Evolutionary conservation across 1,284 basidiomycete species (phyloP).

Genomic region (Cryptococcus maquisensis): DNA sequence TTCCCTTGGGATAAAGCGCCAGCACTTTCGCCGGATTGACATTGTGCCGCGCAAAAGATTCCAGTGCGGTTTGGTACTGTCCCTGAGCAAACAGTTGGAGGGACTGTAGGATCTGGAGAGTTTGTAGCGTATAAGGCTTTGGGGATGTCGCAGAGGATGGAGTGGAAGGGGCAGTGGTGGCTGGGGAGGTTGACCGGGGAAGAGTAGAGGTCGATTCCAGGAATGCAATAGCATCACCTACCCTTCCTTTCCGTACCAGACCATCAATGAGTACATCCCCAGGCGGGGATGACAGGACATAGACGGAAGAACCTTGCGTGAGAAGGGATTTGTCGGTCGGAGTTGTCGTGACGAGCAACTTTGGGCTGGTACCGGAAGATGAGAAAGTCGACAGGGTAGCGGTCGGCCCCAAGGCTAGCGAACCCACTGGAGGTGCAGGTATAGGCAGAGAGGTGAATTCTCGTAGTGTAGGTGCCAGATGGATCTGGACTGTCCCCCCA

Average conservation of each 20-base stretch:
- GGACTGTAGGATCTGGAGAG: slow-evolving; percentile 65
- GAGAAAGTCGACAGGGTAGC: slow-evolving; percentile 1
- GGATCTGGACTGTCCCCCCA: slow-evolving; percentile 58
- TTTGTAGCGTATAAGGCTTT: too few relatives aligned
- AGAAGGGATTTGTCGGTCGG: slow-evolving; percentile 65
- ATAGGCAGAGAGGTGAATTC: slow-evolving; percentile 57
- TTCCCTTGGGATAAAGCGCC: slow-evolving; percentile 71
- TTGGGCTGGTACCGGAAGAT: not conserved
- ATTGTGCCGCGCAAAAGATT: slow-evolving; percentile 81
- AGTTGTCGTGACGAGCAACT: slow-evolving; percentile 61
- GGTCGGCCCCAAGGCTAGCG: slow-evolving; percentile 12
- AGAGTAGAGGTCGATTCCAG: slow-evolving; percentile 55
- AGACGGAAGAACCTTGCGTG: slow-evolving; percentile 69
- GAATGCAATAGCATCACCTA: slow-evolving; percentile 74
- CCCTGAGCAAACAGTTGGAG: slow-evolving; percentile 65
- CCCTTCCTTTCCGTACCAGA: slow-evolving; percentile 66
- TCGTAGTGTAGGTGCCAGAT: slow-evolving; percentile 65
- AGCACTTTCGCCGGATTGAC: slow-evolving; percentile 91
- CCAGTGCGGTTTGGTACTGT: slow-evolving; percentile 60
- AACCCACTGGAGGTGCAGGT: slow-evolving; percentile 48
- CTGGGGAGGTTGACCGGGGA: too few relatives aligned
- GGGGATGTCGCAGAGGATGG: too few relatives aligned
- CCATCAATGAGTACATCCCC: slow-evolving; percentile 83
- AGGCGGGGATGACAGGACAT: slow-evolving; percentile 66
- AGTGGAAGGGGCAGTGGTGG: too few relatives aligned